Base-by-base conservation (phyloP, 345 rosid species). In the Raphanus sativus region DNA sequence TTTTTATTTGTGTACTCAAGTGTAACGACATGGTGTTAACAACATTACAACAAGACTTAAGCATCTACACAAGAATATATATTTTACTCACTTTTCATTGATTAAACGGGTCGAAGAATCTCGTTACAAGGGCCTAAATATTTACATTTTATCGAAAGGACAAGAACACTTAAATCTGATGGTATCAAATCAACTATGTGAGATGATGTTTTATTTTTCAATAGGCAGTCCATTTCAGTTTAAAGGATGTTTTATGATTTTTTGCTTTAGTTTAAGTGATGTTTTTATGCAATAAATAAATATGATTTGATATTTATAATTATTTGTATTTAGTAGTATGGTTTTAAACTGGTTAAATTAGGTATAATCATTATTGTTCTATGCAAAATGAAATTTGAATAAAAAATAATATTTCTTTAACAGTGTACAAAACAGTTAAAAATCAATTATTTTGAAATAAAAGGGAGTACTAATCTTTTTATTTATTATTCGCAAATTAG, bases 21-120 rank as follows among this genome's bases (percentile, higher is more conserved):
- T 48, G 12, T 64, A 64, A 65, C 32, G 77, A 78, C 72, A 78
- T 67, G 33, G 67, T 78, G 73, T 78, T 42, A 60, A 48, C 81
- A 66, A 65, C 64, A 60, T 60, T 71, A 78, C 77, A 58, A 24
- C 32, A 72, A 42, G 4, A 58, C 60, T 33, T 21, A 59, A 71
- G 72, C 81, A 71, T 71, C 70, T 71, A 40, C 10, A 5, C 11
- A 42, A 40, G 71, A 64, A 64, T 56, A 42, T 38, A 55, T 29
- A 16, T 52, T 65, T 40, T 40, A 71, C 59, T 71, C 54, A 45
- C 72, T 65, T 77, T 77, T 28, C 24, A 59, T 58, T 71, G 77
- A 72, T 38, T 78, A 21, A 71, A 71, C 67, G 30, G 13, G 61
- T 71, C 76, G 52, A 65, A 54, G 29, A 65, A 77, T 71, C 54